A percentile compares a stretch with the other conserved stretches of the same genome.
phyloP scores from a whole-genome alignment of 164 flowering plant genomes.

The Vitis rotundifolia region DNA sequence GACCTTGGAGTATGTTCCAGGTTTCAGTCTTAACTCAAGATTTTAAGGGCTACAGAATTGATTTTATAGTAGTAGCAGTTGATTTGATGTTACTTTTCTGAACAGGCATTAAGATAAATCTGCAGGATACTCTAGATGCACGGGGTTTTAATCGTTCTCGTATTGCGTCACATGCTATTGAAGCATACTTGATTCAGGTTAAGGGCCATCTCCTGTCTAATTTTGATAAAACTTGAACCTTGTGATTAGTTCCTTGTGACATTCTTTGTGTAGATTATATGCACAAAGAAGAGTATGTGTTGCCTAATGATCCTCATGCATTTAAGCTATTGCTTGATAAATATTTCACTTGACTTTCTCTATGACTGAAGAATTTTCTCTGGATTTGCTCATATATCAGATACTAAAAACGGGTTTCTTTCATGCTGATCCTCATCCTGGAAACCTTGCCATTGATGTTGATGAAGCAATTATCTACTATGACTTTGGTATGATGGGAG shows the following conservation, averaged over 20 bases:
- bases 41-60: not conserved
- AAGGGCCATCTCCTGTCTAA: slow-evolving; percentile 1
- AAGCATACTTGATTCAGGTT: slow-evolving; percentile 93
- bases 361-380: not conserved
- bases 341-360: not conserved
- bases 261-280: not conserved
- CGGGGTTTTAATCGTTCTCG: slow-evolving; percentile 64
- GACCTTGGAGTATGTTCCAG: slow-evolving; percentile 97
- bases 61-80: slow-evolving; percentile 4
- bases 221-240: not conserved
- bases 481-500: slow-evolving; percentile 99
- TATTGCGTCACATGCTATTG: slow-evolving; percentile 84
- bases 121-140: slow-evolving; percentile 52
- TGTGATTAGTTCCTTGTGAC: not conserved
- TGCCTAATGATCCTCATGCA: not conserved
- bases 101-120: slow-evolving; percentile 83
- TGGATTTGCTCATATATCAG: slow-evolving; percentile 27
- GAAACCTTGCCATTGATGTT: slow-evolving; percentile 87
- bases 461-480: slow-evolving; percentile 89
- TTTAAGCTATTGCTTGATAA: not conserved
- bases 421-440: slow-evolving; percentile 99
- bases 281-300: not conserved
- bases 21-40: slow-evolving; percentile 32
- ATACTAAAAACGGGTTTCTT: slow-evolving; percentile 93
- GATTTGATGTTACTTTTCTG: slow-evolving; percentile 11